Evolutionary conservation across 768 basidiomycete species (phyloP).

Genomic region (Brasilioporus rufonigricans): DNA sequence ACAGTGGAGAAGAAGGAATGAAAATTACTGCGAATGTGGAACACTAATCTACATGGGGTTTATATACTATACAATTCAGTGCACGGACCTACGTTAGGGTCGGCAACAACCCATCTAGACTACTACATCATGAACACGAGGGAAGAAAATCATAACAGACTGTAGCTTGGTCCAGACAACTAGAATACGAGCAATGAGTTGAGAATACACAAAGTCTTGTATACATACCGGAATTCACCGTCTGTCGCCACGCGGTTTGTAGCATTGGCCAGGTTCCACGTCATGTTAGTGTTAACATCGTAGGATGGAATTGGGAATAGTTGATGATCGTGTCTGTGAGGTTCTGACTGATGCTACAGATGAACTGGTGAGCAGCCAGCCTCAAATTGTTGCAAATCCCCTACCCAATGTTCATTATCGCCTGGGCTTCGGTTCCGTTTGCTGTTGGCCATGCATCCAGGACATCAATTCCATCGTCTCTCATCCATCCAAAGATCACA

Average conservation of each 20-base stretch:
- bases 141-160: too few relatives aligned
- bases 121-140: too few relatives aligned
- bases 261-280: neutral
- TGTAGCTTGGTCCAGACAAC: neutral
- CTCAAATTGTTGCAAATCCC: neutral
- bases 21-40: too few relatives aligned
- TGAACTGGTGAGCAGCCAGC: neutral
- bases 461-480: neutral
- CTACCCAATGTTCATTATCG: neutral
- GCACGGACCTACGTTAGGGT: too few relatives aligned
- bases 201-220: neutral
- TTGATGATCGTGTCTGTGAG: neutral
- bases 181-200: neutral
- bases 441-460: neutral
- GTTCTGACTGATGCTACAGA: neutral
- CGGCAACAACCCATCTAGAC: too few relatives aligned
- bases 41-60: too few relatives aligned
- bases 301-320: neutral
- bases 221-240: neutral
- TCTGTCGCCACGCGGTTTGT: neutral
- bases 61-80: too few relatives aligned
- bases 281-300: neutral
- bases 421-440: neutral
- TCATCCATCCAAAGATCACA: neutral
- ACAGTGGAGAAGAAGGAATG: too few relatives aligned